A percentile compares a stretch with the other conserved stretches of the same genome.
Conservation (phyloP, 768 basidiomycete species). For the Mycena crocata region DNA sequence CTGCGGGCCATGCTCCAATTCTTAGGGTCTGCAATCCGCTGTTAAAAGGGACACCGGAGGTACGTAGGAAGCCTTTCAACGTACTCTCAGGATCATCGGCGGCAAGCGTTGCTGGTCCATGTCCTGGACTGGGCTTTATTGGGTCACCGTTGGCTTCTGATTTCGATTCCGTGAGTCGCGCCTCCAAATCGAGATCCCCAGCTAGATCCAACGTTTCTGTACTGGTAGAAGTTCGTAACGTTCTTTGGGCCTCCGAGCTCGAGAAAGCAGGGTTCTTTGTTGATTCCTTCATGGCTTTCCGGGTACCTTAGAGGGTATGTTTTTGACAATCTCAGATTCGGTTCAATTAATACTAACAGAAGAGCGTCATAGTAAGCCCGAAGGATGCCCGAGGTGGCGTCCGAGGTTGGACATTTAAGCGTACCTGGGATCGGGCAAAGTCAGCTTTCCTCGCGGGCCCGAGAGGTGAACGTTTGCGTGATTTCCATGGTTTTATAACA, state of each 20-base stretch:
- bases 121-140: background rate
- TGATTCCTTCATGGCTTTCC: too few relatives aligned
- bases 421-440: background rate
- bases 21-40: conserved; percentile 10
- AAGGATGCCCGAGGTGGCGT: background rate
- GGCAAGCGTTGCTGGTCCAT: conserved; percentile 13
- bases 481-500: too few relatives aligned
- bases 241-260: background rate
- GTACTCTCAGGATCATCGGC: conserved; percentile 17
- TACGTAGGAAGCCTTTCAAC: background rate
- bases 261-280: too few relatives aligned
- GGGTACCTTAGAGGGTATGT: background rate
- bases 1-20: conserved; percentile 15
- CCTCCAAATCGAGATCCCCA: conserved; percentile 17
- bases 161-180: background rate
- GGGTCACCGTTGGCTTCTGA: background rate
- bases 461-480: too few relatives aligned
- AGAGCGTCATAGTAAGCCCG: background rate
- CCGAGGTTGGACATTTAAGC: too few relatives aligned
- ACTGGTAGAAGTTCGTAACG: background rate
- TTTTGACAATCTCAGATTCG: background rate
- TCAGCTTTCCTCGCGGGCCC: background rate
- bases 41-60: background rate
- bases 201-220: conserved; percentile 12
- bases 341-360: background rate